Evolutionary conservation across 176 grass and related monocot species (phyloP).

Genomic region (Bolboschoenus planiculmis): DNA sequence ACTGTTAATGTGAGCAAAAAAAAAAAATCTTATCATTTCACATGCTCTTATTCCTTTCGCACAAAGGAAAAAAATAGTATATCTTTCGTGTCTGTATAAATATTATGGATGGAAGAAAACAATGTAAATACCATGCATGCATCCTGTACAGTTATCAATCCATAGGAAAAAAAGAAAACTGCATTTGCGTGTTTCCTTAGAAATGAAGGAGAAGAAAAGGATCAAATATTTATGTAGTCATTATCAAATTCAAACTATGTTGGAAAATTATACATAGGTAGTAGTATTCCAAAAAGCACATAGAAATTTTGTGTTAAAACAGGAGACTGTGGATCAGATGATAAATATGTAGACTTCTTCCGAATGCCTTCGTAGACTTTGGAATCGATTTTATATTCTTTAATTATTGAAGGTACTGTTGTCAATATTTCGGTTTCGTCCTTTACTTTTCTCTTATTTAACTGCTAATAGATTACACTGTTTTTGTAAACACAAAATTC

Average conservation of each 20-base stretch:
- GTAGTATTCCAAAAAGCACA: neutral
- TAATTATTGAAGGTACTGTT: no score
- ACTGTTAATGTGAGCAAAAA: no score
- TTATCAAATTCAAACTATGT: neutral
- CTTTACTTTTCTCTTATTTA: neutral
- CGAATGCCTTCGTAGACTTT: neutral
- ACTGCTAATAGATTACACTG: neutral
- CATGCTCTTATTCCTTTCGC: no score
- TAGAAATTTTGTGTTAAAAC: neutral
- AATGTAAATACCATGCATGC: neutral
- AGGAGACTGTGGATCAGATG: neutral
- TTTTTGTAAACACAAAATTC: no score
- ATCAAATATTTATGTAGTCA: neutral
- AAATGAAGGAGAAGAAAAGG: neutral
- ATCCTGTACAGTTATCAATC: neutral
- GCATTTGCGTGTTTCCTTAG: neutral
- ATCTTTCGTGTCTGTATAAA: no score
- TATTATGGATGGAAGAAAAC: no score
- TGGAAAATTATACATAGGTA: neutral
- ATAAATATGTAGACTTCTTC: neutral
- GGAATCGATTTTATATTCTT: neutral
- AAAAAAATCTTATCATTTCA: no score
- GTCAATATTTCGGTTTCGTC: neutral
- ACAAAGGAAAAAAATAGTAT: no score
- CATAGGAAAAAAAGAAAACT: neutral